Evolutionary conservation across 352 stramenopile species (phyloP), one percentile per base, ranked within the genome.

Genomic region (Phytophthora megakarya): DNA sequence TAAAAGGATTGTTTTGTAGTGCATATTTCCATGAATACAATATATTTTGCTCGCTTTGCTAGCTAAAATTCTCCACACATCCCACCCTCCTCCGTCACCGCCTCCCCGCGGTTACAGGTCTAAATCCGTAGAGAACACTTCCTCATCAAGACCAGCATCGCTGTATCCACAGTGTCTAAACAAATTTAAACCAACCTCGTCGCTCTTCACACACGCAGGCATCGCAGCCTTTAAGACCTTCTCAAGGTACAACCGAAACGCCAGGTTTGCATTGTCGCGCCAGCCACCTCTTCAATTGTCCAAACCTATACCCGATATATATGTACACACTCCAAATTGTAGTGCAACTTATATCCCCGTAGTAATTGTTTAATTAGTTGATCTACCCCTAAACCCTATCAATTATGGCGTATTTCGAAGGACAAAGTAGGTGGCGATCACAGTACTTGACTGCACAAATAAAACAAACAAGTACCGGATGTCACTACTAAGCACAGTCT

Each of bases 391-490:
- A n/a, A n/a, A n/a, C n/a, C n/a, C n/a, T n/a, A n/a, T n/a, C n/a
- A n/a, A n/a, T n/a, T n/a, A n/a, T n/a, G n/a, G n/a, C n/a, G n/a
- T n/a, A n/a, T n/a, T n/a, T n/a, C n/a, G n/a, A n/a, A n/a, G n/a
- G n/a, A n/a, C n/a, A n/a, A n/a, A n/a, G n/a, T n/a, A n/a, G n/a
- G n/a, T n/a, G n/a, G n/a, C n/a, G n/a, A n/a, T n/a, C n/a, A n/a
- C n/a, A n/a, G n/a, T n/a, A n/a, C n/a, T 44, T 3, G 39, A 60
- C 13, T 44, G 39, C 15, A 60, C 26, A 0, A 43, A 51, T n/a
- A 60, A 50, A 30, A 50, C 25, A 3, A 50, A 60, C 16, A 33
- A 48, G 2, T 50, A 50, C 26, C 1, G 28, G 5, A 42, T 40
- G n/a, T 18, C 38, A 1, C 11, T 59, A 12, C 9, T 49, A 3